phyloP scores from a whole-genome alignment of 1,284 basidiomycete genomes.

The Fomitopsis betulina region DNA sequence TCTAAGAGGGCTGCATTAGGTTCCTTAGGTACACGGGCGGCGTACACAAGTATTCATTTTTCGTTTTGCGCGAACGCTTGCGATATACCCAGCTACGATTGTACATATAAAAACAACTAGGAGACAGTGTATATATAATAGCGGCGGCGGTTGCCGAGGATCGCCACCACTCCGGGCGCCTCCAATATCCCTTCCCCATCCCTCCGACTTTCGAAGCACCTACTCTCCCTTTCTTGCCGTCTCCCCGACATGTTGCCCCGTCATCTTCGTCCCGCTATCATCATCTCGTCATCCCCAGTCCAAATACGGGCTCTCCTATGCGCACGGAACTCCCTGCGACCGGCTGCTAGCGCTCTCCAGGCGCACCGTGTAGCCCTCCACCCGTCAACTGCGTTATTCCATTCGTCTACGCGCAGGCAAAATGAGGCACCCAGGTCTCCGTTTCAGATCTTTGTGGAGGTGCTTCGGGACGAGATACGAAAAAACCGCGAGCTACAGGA shows the following conservation, averaged over 20 bases:
- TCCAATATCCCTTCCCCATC: too few relatives aligned
- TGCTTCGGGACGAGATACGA: conserved; percentile 85
- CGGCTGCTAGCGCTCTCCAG: conserved; percentile 10
- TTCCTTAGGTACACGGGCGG: too few relatives aligned
- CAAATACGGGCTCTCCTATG: conserved; percentile 22
- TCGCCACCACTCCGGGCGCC: not conserved
- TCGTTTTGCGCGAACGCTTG: too few relatives aligned
- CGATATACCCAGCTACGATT: too few relatives aligned
- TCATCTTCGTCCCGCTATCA: conserved; percentile 23
- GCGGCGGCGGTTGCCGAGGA: too few relatives aligned
- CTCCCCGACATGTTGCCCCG: conserved; percentile 24
- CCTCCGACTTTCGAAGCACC: too few relatives aligned
- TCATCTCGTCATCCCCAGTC: conserved; percentile 22
- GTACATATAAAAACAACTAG: too few relatives aligned
- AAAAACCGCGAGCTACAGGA: conserved; percentile 96
- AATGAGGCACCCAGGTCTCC: conserved; percentile 84
- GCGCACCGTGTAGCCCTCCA: conserved; percentile 14
- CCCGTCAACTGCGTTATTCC: conserved; percentile 43
- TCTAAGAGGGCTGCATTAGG: too few relatives aligned
- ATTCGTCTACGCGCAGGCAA: conserved; percentile 56
- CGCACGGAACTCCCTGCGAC: conserved; percentile 14
- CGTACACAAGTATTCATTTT: too few relatives aligned
- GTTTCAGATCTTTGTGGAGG: conserved; percentile 95
- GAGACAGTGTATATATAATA: too few relatives aligned
- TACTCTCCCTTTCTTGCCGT: not conserved